phyloP scores from a whole-genome alignment of 2,329 filamentous ascomycete genomes.

The Aspergillus floridensis region DNA sequence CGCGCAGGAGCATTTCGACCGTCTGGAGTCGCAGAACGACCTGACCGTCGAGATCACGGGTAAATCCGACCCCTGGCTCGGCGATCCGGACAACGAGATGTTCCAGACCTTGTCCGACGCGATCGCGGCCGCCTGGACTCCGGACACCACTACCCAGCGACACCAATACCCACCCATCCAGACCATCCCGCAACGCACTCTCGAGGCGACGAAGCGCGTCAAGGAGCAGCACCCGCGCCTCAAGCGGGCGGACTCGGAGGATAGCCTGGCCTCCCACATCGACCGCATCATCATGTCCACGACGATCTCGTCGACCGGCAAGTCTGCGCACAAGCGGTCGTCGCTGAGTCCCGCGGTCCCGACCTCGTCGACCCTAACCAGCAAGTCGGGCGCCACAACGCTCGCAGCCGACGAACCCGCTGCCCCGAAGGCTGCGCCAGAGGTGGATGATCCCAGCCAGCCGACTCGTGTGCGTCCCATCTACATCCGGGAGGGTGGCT shows the following conservation, averaged over 20 bases:
- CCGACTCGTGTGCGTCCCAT: constrained; percentile 54
- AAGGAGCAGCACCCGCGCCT: constrained; percentile 22
- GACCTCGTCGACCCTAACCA: constrained; percentile 42
- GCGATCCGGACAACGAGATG: constrained; percentile 84
- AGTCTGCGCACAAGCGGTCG: constrained; percentile 28
- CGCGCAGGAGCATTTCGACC: constrained; percentile 67
- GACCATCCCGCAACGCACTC: constrained; percentile 16
- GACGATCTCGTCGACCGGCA: constrained; percentile 34
- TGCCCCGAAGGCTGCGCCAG: not conserved
- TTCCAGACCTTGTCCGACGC: constrained; percentile 85
- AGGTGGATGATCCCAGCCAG: constrained; percentile 1
- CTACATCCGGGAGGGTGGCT: constrained; percentile 93
- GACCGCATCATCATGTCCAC: constrained; percentile 41
- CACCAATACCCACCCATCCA: constrained; percentile 35
- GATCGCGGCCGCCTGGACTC: constrained; percentile 78
- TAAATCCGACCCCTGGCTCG: constrained; percentile 92
- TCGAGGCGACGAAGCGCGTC: constrained; percentile 6
- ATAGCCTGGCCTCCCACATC: constrained; percentile 41
- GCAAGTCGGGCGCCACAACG: constrained; percentile 17
- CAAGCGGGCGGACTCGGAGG: constrained; percentile 35
- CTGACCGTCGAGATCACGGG: constrained; percentile 84
- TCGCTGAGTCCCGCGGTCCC: constrained; percentile 28
- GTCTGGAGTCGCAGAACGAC: constrained; percentile 75
- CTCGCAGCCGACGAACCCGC: constrained; percentile 1
- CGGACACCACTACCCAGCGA: constrained; percentile 29